phyloP scores from a whole-genome alignment of 2,329 filamentous ascomycete species.

The Penicillium sp. region DNA sequence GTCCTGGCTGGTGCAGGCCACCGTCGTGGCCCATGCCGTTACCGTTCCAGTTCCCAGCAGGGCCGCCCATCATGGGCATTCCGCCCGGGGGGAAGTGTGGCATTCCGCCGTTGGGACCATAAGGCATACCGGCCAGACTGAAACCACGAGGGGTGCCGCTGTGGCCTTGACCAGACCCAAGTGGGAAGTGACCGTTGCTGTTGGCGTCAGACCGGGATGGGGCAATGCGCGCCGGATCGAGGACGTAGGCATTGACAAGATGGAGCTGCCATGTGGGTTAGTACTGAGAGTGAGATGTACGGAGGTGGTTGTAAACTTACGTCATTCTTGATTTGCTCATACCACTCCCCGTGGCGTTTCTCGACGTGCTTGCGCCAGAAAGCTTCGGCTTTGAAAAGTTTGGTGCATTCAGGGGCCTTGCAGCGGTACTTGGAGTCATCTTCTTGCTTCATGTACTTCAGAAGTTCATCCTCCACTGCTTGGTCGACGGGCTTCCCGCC shows the following conservation, averaged over 20 bases:
- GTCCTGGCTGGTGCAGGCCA: conserved; percentile 59
- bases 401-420: conserved; percentile 93
- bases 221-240: conserved; percentile 92
- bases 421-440: conserved; percentile 97
- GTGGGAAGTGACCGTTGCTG: conserved; percentile 92
- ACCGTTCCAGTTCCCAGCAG: conserved; percentile 28
- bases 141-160: conserved; percentile 90
- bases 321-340: conserved; percentile 76
- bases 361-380: conserved; percentile 99
- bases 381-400: conserved; percentile 93
- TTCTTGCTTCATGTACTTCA: conserved; percentile 91
- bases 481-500: conserved; percentile 87
- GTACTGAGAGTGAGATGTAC: background rate
- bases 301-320: conserved; percentile 56
- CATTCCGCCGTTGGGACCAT: conserved; percentile 32
- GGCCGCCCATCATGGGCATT: conserved; percentile 36
- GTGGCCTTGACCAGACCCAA: conserved; percentile 71
- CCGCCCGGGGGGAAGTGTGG: conserved; percentile 33
- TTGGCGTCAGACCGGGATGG: conserved; percentile 91
- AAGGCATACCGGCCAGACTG: conserved; percentile 73
- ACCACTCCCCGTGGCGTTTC: conserved; percentile 90
- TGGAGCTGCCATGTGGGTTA: conserved; percentile 61
- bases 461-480: conserved; percentile 79
- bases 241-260: conserved; percentile 89
- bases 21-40: conserved; percentile 41